Evolutionary conservation across 495 filamentous ascomycete species (phyloP).

Genomic region (Penicillium arizonense): DNA sequence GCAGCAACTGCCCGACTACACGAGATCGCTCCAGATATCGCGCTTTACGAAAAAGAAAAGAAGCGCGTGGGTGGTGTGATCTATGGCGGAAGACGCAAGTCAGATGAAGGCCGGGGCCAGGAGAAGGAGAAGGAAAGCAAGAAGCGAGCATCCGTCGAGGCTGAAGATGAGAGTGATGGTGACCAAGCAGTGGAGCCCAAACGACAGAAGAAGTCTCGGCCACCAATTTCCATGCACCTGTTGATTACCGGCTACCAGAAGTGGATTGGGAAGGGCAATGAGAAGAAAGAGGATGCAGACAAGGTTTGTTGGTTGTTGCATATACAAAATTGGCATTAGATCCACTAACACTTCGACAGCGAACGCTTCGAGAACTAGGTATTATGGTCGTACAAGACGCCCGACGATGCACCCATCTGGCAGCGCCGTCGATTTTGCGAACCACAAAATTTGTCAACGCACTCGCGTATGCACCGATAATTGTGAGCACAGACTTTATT

Average conservation of each 20-base stretch:
- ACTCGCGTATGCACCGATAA: slow-evolving; percentile 70
- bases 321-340: neutral
- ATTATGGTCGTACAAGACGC: slow-evolving; percentile 76
- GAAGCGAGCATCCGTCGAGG: slow-evolving; percentile 41
- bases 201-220: slow-evolving; percentile 58
- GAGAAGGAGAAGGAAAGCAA: slow-evolving; percentile 23
- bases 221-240: slow-evolving; percentile 66
- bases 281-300: slow-evolving; percentile 71
- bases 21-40: slow-evolving; percentile 75
- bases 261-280: slow-evolving; percentile 66
- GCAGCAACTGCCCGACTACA: slow-evolving; percentile 75
- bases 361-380: slow-evolving; percentile 78
- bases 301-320: slow-evolving; percentile 55
- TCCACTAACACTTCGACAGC: slow-evolving; percentile 49
- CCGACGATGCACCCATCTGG: slow-evolving; percentile 76
- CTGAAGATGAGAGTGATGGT: slow-evolving; percentile 50
- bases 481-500: slow-evolving; percentile 77
- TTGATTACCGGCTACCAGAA: slow-evolving; percentile 75
- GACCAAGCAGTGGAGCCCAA: slow-evolving; percentile 55
- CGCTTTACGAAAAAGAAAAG: slow-evolving; percentile 88
- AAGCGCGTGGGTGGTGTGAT: slow-evolving; percentile 83
- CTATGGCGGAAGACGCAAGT: slow-evolving; percentile 64
- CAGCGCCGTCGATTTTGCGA: slow-evolving; percentile 79
- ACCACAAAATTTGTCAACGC: slow-evolving; percentile 92
- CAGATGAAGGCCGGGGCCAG: slow-evolving; percentile 44